Conservation (phyloP, 1,284 basidiomycete species). For the Heterobasidion parviporum region DNA sequence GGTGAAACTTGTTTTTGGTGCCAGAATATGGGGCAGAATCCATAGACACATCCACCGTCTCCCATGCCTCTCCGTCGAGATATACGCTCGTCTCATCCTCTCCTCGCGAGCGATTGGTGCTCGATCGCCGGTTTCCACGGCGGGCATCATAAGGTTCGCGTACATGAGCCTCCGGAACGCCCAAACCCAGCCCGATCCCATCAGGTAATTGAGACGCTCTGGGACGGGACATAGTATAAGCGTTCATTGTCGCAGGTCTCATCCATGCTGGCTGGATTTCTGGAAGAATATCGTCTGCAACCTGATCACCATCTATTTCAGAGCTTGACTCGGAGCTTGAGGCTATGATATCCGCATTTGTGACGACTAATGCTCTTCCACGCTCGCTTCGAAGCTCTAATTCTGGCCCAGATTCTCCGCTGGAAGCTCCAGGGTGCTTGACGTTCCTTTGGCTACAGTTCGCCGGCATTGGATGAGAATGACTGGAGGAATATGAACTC, state of each 20-base stretch:
- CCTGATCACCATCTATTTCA: slow-evolving; percentile 10
- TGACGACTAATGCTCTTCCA: slow-evolving; percentile 34
- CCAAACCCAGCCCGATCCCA: slow-evolving; percentile 13
- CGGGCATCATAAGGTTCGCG: background rate
- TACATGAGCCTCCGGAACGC: background rate
- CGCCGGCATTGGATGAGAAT: background rate
- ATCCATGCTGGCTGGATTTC: background rate
- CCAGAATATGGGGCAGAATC: background rate
- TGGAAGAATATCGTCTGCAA: background rate
- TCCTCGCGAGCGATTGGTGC: background rate
- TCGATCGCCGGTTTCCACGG: background rate
- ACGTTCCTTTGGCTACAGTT: background rate
- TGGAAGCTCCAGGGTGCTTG: background rate
- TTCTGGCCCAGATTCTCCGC: slow-evolving; percentile 21
- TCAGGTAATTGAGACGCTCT: background rate
- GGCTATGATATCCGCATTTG: slow-evolving; percentile 40
- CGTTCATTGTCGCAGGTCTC: background rate
- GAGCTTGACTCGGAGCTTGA: slow-evolving; percentile 31
- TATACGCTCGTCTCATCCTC: slow-evolving; percentile 12
- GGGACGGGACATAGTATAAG: background rate
- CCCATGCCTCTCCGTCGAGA: slow-evolving; percentile 10
- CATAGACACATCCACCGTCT: background rate
- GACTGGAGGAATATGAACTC: background rate
- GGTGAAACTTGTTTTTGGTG: background rate
- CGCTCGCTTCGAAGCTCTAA: slow-evolving; percentile 18